Percentiles rank a stretch among this genome's conserved stretches.
phyloP scores from a whole-genome alignment of 225 moss, liverwort and hornwort genomes.

The Rhytidiadelphus loreus region DNA sequence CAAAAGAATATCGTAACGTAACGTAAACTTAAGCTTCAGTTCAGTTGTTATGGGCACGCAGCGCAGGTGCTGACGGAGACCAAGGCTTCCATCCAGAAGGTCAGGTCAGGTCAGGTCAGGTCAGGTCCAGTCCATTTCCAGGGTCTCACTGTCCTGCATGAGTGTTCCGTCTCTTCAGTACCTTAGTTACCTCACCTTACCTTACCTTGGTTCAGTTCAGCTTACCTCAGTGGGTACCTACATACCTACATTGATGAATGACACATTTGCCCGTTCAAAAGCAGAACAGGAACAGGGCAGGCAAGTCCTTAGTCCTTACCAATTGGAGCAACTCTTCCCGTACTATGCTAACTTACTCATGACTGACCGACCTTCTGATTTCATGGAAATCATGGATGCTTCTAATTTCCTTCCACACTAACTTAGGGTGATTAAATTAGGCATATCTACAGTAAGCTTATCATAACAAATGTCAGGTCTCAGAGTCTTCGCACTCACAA shows the following conservation, averaged over 20 bases:
- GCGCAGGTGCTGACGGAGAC: no score
- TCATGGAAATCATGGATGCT: neutral
- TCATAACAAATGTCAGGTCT: neutral
- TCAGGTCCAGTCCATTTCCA: neutral
- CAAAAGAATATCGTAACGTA: no score
- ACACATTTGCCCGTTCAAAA: neutral
- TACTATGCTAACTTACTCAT: no score
- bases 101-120: no score
- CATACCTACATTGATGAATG: neutral
- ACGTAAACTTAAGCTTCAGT: no score
- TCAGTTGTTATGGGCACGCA: no score
- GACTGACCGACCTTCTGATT: neutral
- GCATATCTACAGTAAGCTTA: no score
- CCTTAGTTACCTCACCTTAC: no score
- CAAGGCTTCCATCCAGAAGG: neutral
- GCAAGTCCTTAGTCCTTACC: no score
- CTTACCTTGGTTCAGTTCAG: neutral
- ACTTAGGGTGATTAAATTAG: no score
- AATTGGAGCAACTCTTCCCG: neutral
- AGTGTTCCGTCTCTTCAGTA: neutral
- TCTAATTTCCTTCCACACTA: neutral
- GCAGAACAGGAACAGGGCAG: neutral
- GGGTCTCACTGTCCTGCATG: no score
- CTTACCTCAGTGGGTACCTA: neutral
- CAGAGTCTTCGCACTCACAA: no score